phyloP scores from a whole-genome alignment of 2,329 filamentous ascomycete species.

The Furcasterigmium sp. region DNA sequence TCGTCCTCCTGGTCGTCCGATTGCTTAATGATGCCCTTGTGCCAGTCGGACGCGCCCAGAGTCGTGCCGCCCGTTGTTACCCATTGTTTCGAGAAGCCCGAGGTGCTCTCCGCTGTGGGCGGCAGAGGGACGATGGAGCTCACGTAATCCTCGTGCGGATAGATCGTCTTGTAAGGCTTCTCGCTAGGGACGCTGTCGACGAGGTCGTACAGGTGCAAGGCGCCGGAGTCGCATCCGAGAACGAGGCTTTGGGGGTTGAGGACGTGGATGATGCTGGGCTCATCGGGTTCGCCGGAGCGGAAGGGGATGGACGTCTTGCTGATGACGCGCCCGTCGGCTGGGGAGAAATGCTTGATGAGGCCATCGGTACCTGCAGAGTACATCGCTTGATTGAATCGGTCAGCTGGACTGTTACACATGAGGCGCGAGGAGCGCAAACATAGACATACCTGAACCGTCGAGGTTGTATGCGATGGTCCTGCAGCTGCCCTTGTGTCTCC shows the following conservation, averaged over 20 bases:
- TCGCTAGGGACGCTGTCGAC: slow-evolving; percentile 54
- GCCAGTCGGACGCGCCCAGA: slow-evolving; percentile 81
- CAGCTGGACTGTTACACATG: no score
- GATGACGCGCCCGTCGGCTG: slow-evolving; percentile 60
- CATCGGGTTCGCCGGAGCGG: slow-evolving; percentile 51
- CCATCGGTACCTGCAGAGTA: slow-evolving; percentile 61
- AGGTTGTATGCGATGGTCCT: slow-evolving; percentile 71
- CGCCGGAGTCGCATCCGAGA: slow-evolving; percentile 84
- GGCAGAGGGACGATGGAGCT: slow-evolving; percentile 83
- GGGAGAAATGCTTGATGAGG: slow-evolving; percentile 53
- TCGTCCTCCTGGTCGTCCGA: slow-evolving; percentile 96
- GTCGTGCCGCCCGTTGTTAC: slow-evolving; percentile 90
- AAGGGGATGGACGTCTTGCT: slow-evolving; percentile 77
- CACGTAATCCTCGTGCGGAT: slow-evolving; percentile 88
- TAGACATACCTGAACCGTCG: slow-evolving; percentile 68
- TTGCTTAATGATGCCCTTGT: slow-evolving; percentile 77
- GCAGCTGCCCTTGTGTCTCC: slow-evolving; percentile 91
- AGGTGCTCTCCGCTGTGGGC: slow-evolving; percentile 73
- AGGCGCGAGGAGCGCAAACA: slow-evolving; percentile 6
- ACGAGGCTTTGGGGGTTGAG: slow-evolving; percentile 86
- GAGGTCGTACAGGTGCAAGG: slow-evolving; percentile 82
- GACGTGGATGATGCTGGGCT: slow-evolving; percentile 75
- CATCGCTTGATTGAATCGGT: slow-evolving; percentile 33
- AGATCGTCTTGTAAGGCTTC: slow-evolving; percentile 72
- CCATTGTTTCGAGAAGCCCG: slow-evolving; percentile 91